Base-by-base conservation (phyloP, 2,329 filamentous ascomycete species). In the Penicillium corylophilum region DNA sequence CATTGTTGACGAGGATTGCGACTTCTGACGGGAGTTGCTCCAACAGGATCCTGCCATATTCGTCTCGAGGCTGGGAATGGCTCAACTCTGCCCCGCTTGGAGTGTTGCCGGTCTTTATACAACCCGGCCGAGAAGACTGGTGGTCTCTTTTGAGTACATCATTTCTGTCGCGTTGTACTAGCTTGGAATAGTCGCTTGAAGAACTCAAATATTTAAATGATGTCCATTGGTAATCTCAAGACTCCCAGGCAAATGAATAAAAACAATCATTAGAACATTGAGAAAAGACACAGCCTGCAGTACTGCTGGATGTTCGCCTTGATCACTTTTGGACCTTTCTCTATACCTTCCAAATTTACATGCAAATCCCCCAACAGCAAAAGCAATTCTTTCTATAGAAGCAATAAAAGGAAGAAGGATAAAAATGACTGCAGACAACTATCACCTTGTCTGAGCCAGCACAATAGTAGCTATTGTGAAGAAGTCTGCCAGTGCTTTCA, bases 1-100 rank as follows among this genome's bases (percentile, higher is more conserved):
- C 82, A 48, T 84, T 85, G 56, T 83, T 83, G 20, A 85, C 64
- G 0, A 85, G 70, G 23, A 85, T 80, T 10, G 24, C 24, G 5
- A 28, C 24, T 2, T n/a, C 31, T 31, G 4, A 9, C 7, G 10
- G 16, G 28, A 3, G 5, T 7, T 28, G 6, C 18, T 28, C 26
- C 26, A 5, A 15, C 2, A 10, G 7, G 2, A 6, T 40, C 26
- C 23, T 33, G 29, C 26, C 12, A 10, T 7, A 15, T 5, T n/a
- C 7, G 29, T 33, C 29, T 33, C 15, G 29, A n/a, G 7, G 15
- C 24, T 28, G 24, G 5, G 24, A 28, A 28, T 28, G 24, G 24
- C 24, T 10, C 24, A 10, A 28, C 10, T 6, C 6, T 9, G 24
- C 24, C 24, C 24, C 24, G 24, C 24, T 28, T 9, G 24, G 24